These are phyloP conservation scores for Claviceps cyperi DNA, from an alignment of 2,329 filamentous ascomycete species.

Conservation along the genomic window DNA sequence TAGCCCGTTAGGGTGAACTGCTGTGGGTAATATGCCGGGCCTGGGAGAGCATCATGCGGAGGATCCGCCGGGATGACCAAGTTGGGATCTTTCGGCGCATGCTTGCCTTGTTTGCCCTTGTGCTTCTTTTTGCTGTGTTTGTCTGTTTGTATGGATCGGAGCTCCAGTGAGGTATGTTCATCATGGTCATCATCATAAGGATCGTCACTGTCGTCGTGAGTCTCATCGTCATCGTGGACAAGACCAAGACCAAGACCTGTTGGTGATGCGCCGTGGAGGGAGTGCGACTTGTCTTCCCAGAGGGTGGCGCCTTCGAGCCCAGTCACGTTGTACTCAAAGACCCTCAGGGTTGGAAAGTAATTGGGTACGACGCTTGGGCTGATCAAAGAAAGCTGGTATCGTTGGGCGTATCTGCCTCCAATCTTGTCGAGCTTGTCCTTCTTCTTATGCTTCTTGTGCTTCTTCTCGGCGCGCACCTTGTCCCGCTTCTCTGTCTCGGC, in stretches of 20 bases:
- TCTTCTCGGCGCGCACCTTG: conserved; percentile 11
- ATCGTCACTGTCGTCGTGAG: conserved; percentile 1
- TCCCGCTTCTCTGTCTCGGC: conserved; percentile 7
- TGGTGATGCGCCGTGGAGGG: background rate
- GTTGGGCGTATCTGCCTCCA: conserved; percentile 69
- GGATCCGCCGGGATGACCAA: conserved; percentile 58
- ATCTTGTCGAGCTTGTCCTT: conserved; percentile 46
- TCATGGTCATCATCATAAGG: conserved; percentile 9
- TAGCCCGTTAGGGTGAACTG: conserved; percentile 65
- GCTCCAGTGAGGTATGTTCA: conserved; percentile 14
- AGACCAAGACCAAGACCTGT: background rate
- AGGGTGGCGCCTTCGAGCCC: conserved; percentile 47
- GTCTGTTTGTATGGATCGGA: conserved; percentile 12
- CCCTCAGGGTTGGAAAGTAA: conserved; percentile 75
- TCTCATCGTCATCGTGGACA: conserved; percentile 7
- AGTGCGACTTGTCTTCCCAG: conserved; percentile 26
- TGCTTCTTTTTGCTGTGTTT: conserved; percentile 17
- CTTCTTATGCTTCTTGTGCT: conserved; percentile 23
- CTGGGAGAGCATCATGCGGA: conserved; percentile 56
- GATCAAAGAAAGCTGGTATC: conserved; percentile 69
- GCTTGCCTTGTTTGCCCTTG: conserved; percentile 29
- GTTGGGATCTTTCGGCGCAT: conserved; percentile 42
- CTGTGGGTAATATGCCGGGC: conserved; percentile 82
- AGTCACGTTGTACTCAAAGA: conserved; percentile 87
- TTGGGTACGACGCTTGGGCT: conserved; percentile 84